Conservation (phyloP, 1,139 yeast genomes). For the Suhomyces taliae region DNA sequence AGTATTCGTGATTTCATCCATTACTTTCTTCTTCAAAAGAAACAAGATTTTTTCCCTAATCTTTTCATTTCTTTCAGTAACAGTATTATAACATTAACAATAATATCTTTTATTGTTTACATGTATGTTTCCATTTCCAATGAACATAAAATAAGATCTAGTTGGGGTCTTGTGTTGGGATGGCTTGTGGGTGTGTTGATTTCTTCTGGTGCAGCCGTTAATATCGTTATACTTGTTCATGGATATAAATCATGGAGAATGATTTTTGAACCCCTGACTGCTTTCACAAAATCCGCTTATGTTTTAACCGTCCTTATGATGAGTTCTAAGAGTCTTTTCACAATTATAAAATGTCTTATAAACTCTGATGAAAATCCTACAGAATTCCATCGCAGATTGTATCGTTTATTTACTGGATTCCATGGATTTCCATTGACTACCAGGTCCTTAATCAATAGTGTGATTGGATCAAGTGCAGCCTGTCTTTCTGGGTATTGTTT, state of each 20-base stretch:
- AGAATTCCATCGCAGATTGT: conserved; percentile 27
- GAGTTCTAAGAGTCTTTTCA: conserved; percentile 33
- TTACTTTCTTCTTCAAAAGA: conserved; percentile 23
- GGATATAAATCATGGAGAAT: conserved; percentile 28
- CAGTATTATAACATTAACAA: conserved; percentile 8
- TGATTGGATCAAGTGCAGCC: background rate
- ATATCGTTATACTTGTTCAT: conserved; percentile 20
- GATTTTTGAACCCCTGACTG: conserved; percentile 32
- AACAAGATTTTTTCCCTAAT: conserved; percentile 10
- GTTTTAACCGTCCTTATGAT: conserved; percentile 28
- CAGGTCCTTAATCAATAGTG: conserved; percentile 10
- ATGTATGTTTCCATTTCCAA: conserved; percentile 51
- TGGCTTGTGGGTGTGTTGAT: conserved; percentile 53
- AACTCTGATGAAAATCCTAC: conserved; percentile 14
- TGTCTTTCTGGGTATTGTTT: conserved; percentile 16
- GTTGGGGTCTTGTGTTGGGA: conserved; percentile 60
- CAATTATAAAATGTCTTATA: conserved; percentile 26
- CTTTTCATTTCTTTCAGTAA: conserved; percentile 11
- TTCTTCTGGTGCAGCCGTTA: conserved; percentile 56
- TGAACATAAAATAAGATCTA: conserved; percentile 57
- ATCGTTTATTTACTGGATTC: conserved; percentile 25
- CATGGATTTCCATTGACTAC: conserved; percentile 22
- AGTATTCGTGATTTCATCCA: conserved; percentile 23
- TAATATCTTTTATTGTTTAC: conserved; percentile 20
- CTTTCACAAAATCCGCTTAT: conserved; percentile 26